Conservation (phyloP, 2,329 filamentous ascomycete genomes). For the Paraconiothyrium brasiliense region DNA sequence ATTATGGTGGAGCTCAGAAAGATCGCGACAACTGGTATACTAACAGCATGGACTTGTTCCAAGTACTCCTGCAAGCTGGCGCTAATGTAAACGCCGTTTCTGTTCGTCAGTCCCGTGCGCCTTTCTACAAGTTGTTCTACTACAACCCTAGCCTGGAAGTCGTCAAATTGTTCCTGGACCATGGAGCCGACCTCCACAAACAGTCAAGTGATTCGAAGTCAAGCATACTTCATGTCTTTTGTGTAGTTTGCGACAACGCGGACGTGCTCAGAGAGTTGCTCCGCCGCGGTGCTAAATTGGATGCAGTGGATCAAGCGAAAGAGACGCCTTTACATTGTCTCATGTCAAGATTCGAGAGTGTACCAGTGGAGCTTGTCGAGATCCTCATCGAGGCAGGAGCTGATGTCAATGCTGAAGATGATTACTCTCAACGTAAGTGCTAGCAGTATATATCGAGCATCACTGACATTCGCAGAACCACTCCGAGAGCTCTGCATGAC, state of each 20-base stretch:
- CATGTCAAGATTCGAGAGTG: background rate
- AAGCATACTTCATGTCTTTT: conserved; percentile 4
- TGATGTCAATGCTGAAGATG: conserved; percentile 2
- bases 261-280: conserved; percentile 3
- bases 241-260: background rate
- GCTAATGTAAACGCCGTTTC: background rate
- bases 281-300: background rate
- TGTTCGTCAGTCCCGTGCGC: background rate
- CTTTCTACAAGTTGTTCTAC: conserved; percentile 2
- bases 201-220: background rate
- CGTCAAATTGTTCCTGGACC: background rate
- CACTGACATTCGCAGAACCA: background rate
- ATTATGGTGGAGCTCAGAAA: background rate
- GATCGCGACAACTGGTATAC: background rate
- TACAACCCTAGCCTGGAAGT: conserved; percentile 5
- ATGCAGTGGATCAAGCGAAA: background rate
- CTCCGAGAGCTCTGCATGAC: background rate
- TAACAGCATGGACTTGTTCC: background rate
- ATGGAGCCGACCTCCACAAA: conserved; percentile 1
- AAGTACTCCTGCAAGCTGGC: background rate
- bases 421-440: background rate
- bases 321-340: conserved; percentile 2
- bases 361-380: conserved; percentile 1
- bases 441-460: too few species aligned
- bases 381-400: conserved; percentile 1